Evolutionary conservation across 225 moss, liverwort and hornwort species (phyloP), one percentile per base, ranked within the genome.

Genomic region (Ulota crispa): DNA sequence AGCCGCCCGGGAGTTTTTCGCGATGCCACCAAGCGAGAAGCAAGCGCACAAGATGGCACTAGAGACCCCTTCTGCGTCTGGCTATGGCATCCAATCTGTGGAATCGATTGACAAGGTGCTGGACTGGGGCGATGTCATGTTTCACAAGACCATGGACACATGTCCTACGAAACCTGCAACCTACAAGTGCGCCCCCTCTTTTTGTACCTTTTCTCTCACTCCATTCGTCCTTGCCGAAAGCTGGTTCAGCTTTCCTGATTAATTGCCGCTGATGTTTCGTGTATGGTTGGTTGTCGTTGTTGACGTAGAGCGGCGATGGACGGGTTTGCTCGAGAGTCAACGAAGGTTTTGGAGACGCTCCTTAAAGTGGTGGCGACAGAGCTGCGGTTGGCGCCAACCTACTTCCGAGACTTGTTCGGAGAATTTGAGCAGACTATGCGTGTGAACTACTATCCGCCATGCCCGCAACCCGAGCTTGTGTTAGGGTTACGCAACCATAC

Each of bases 41-140:
- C 83, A 85, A 68, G 68, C 66, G 24, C 84, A 73, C 66, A 64
- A 80, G 50, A 80, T 61, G 66, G 80, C 69, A 18, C 36, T 59
- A 9, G 67, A 24, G 47, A 52, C 54, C 14, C 70, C 77, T 4
- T 14, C 70, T 54, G 78, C 64, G 4, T 87, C 85, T 7, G 86
- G 85, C 56, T 84, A 88, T 76, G 84, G 80, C 69, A 79, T 57
- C 37, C 85, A 81, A 47, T 79, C 78, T 34, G 76, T 30, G 67
- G 81, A 80, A 34, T 53, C 82, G 14, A 52, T 80, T 62, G 73
- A 84, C 74, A 28, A 71, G 73, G 89, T 76, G 32, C 72, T 81
- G 42, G 89, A 89, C 80, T 92, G 91, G 89, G 85, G 86, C 28
- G 89, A 89, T 86, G 71, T 92, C 65, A 80, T 92, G 57, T 84